Conservation (phyloP, 1,139 yeast species). For the Arxiozyma telluris region DNA sequence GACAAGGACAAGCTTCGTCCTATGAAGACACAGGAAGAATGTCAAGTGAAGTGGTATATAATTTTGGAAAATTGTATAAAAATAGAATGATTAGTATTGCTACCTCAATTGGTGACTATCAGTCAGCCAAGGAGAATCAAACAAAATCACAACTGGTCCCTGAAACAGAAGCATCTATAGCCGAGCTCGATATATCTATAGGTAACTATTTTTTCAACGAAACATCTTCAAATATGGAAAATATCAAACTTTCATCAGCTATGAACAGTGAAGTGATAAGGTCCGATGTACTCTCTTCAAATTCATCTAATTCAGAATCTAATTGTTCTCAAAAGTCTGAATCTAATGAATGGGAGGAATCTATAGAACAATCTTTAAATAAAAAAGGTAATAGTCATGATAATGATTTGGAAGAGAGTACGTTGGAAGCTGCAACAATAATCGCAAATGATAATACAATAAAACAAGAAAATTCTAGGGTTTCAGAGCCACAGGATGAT, state of each 20-base stretch:
- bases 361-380: neutral
- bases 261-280: too few species aligned
- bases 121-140: constrained; percentile 13
- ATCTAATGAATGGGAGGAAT: neutral
- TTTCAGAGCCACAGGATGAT: neutral
- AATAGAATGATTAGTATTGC: constrained; percentile 21
- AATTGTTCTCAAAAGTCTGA: neutral
- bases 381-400: neutral
- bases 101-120: constrained; percentile 21
- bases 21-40: neutral
- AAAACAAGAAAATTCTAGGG: neutral
- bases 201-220: constrained; percentile 5
- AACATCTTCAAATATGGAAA: neutral
- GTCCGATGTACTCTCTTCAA: neutral
- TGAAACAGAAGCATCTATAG: constrained; percentile 6
- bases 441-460: neutral
- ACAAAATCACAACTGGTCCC: neutral
- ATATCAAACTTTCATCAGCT: neutral
- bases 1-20: neutral
- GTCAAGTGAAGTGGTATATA: neutral
- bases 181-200: constrained; percentile 16
- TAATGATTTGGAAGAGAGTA: neutral
- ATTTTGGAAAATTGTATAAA: constrained; percentile 8
- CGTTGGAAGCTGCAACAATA: neutral
- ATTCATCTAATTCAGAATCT: neutral